Conservation (phyloP, 2,329 filamentous ascomycete genomes). For the Aspergillus cejpii region DNA sequence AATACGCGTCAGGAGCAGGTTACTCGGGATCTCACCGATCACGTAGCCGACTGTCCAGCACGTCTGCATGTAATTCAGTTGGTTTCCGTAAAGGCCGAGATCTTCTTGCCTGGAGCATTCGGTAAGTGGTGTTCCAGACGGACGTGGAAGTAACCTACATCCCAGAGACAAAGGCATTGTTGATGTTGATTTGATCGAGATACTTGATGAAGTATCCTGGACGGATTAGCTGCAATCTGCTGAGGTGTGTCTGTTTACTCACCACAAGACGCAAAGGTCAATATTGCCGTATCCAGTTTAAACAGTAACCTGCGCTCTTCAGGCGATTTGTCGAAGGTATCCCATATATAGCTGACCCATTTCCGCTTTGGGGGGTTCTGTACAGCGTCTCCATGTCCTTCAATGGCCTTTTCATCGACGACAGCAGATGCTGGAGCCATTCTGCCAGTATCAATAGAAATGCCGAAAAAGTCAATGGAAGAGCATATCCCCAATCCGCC, state of each 20-base stretch:
- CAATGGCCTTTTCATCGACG: constrained; percentile 12
- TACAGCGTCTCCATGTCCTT: constrained; percentile 10
- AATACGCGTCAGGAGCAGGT: constrained; percentile 47
- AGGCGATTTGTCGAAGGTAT: constrained; percentile 47
- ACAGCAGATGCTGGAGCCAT: constrained; percentile 16
- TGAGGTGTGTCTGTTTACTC: constrained; percentile 2
- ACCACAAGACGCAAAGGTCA: constrained; percentile 45
- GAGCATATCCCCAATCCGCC: too few species aligned
- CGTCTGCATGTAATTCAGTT: constrained; percentile 52
- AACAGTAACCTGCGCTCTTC: constrained; percentile 46
- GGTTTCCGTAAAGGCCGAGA: constrained; percentile 47
- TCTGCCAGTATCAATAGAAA: neutral
- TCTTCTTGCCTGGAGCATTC: constrained; percentile 44
- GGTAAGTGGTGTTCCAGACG: neutral
- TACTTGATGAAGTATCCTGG: constrained; percentile 49
- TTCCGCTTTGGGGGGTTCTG: constrained; percentile 30
- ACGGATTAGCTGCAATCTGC: neutral
- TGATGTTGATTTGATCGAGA: constrained; percentile 43
- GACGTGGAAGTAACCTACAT: constrained; percentile 30
- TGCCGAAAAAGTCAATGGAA: too few species aligned
- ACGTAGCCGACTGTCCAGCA: constrained; percentile 57
- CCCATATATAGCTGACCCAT: constrained; percentile 49
- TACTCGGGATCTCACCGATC: constrained; percentile 47
- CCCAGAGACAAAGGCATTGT: constrained; percentile 44
- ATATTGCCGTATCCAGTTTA: constrained; percentile 45